Evolutionary conservation across 1,139 yeast species (phyloP).

Genomic region (Diutina siamensis): DNA sequence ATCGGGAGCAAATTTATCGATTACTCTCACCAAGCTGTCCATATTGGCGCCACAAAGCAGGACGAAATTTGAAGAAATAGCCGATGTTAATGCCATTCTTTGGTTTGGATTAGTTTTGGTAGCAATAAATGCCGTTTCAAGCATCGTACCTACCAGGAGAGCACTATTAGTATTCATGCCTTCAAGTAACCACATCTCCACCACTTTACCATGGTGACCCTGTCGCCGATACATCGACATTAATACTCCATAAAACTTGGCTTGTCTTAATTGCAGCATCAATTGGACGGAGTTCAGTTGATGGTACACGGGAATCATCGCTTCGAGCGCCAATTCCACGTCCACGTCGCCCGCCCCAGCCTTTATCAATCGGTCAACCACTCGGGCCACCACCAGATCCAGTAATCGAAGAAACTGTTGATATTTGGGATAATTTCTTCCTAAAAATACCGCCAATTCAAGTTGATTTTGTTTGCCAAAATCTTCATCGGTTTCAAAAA

Average conservation of each 20-base stretch:
- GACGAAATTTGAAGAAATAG: conserved; percentile 27
- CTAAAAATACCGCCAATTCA: conserved; percentile 55
- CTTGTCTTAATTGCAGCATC: conserved; percentile 39
- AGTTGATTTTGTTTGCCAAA: conserved; percentile 24
- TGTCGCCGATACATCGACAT: conserved; percentile 45
- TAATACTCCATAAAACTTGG: conserved; percentile 46
- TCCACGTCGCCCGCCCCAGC: conserved; percentile 33
- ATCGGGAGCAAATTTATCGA: conserved; percentile 25
- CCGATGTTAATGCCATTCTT: conserved; percentile 19
- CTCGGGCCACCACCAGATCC: conserved; percentile 35
- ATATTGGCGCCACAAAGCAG: conserved; percentile 24
- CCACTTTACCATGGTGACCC: conserved; percentile 38
- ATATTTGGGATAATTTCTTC: conserved; percentile 69
- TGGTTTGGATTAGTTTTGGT: conserved; percentile 19
- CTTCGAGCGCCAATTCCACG: conserved; percentile 62
- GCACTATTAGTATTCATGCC: conserved; percentile 9
- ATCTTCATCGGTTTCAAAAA: conserved; percentile 23
- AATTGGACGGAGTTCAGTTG: conserved; percentile 40
- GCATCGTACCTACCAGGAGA: conserved; percentile 12
- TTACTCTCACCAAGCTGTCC: conserved; percentile 22
- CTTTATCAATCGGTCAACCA: conserved; percentile 26
- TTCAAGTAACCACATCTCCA: conserved; percentile 23
- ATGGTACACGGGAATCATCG: conserved; percentile 50
- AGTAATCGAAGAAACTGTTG: conserved; percentile 65
- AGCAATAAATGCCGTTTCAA: conserved; percentile 28